Evolutionary conservation across 768 basidiomycete genomes (phyloP).

Genomic region (Pisolithus microcarpus): DNA sequence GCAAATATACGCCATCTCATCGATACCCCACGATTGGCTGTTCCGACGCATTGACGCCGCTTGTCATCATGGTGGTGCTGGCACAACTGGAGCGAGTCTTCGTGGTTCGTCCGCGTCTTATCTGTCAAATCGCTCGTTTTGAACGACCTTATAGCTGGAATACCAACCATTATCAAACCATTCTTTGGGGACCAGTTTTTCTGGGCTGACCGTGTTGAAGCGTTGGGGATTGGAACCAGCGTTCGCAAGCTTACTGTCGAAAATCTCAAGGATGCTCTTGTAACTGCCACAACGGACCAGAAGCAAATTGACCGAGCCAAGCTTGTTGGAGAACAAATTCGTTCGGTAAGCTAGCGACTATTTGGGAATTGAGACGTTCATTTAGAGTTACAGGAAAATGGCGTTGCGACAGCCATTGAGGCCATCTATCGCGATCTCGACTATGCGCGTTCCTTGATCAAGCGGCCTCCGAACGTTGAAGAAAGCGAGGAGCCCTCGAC

Average conservation of each 20-base stretch:
- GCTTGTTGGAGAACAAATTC: conserved; percentile 79
- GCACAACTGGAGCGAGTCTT: conserved; percentile 91
- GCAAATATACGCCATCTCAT: conserved; percentile 77
- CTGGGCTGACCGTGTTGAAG: conserved; percentile 98
- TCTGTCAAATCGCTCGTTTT: background rate
- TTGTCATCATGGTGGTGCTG: conserved; percentile 96
- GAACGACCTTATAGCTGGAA: conserved; percentile 51
- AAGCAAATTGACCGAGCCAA: conserved; percentile 87
- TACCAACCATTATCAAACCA: conserved; percentile 92
- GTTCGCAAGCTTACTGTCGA: conserved; percentile 85
- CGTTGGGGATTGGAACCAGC: conserved; percentile 82
- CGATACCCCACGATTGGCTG: conserved; percentile 93
- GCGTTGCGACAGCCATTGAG: conserved; percentile 90
- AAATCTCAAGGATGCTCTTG: conserved; percentile 68
- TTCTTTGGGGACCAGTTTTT: conserved; percentile 99
- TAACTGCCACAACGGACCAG: conserved; percentile 74
- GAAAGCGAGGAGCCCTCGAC: conserved; percentile 13
- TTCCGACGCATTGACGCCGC: conserved; percentile 93
- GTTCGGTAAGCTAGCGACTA: conserved; percentile 44
- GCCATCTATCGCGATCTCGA: conserved; percentile 95
- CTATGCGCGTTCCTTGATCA: conserved; percentile 84
- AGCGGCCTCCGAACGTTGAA: conserved; percentile 34
- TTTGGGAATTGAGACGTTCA: background rate
- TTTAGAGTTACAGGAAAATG: conserved; percentile 64
- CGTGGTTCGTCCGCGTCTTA: conserved; percentile 50